A percentile compares a stretch with the other conserved stretches of the same genome.
These are phyloP conservation scores for Plasmodiophora brassicae DNA, from an alignment of 208 protist genomes.

Conservation along the genomic window DNA sequence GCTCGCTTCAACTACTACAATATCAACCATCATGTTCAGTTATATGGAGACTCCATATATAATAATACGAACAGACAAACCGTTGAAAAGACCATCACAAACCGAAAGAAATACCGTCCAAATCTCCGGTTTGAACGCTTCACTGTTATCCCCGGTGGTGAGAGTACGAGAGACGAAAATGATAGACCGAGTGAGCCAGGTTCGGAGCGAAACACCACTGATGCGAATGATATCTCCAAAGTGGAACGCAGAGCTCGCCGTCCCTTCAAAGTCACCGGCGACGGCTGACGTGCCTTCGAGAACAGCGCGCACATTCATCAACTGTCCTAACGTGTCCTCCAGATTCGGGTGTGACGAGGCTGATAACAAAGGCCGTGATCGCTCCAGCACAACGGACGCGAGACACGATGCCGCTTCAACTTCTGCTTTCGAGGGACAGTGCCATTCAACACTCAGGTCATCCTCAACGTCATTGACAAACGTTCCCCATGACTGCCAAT, in stretches of 20 bases:
- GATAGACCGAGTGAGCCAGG: background rate
- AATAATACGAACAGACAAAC: background rate
- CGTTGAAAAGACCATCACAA: background rate
- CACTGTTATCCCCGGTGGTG: background rate
- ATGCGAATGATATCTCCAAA: background rate
- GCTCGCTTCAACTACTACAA: too few species aligned
- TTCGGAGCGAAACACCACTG: background rate
- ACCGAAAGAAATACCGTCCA: background rate
- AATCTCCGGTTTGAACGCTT: background rate
- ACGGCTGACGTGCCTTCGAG: background rate
- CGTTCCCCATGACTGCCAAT: background rate
- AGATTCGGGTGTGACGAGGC: background rate
- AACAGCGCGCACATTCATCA: constrained; percentile 27
- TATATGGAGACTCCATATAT: too few species aligned
- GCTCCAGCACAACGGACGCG: too few species aligned
- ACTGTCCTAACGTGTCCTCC: background rate
- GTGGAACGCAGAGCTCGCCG: background rate
- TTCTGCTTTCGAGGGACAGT: background rate
- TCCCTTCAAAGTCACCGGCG: background rate
- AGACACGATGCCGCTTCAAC: background rate
- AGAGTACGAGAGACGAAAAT: background rate
- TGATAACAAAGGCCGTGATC: background rate
- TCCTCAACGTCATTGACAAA: background rate
- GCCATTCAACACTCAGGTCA: background rate
- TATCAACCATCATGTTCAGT: too few species aligned